These are phyloP conservation scores for Polyplosphaeria fusca DNA, from an alignment of 495 filamentous ascomycete genomes.

Conservation along the genomic window DNA sequence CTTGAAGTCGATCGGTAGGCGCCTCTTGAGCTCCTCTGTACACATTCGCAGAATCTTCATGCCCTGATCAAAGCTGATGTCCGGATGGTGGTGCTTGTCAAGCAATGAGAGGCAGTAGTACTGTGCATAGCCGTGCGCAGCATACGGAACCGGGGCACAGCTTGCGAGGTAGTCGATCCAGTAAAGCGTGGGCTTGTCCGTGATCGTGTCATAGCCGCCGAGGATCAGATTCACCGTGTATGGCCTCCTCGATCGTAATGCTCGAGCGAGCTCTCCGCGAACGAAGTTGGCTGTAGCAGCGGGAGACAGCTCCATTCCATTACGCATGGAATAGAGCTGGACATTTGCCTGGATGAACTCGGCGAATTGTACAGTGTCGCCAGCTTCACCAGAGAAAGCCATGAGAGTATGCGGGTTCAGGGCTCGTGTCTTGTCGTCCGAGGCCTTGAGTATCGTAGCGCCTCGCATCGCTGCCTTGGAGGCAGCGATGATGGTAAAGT, in stretches of 20 bases:
- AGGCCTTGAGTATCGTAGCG: constrained; percentile 89
- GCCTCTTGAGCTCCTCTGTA: constrained; percentile 90
- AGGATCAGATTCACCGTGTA: constrained; percentile 95
- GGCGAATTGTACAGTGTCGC: constrained; percentile 98
- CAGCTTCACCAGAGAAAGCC: constrained; percentile 95
- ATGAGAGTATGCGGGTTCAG: constrained; percentile 92
- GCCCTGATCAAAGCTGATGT: constrained; percentile 82
- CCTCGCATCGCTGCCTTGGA: constrained; percentile 98
- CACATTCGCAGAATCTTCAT: constrained; percentile 89
- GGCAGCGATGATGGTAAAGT: constrained; percentile 96
- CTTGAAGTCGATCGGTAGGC: constrained; percentile 98
- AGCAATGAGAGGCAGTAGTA: constrained; percentile 93
- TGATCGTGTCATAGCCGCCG: constrained; percentile 85
- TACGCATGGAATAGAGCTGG: constrained; percentile 97
- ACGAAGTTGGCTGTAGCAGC: constrained; percentile 87
- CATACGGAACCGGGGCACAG: constrained; percentile 83
- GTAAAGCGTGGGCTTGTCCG: constrained; percentile 81
- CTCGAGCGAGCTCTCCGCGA: constrained; percentile 83
- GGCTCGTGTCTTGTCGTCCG: constrained; percentile 90
- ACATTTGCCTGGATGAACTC: constrained; percentile 99
- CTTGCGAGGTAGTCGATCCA: constrained; percentile 97
- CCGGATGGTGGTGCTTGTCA: constrained; percentile 96
- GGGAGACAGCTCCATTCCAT: constrained; percentile 84
- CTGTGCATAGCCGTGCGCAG: constrained; percentile 97
- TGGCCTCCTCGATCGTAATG: constrained; percentile 83